phyloP scores from a whole-genome alignment of 345 rosid genomes.

The Erodium maritimum region DNA sequence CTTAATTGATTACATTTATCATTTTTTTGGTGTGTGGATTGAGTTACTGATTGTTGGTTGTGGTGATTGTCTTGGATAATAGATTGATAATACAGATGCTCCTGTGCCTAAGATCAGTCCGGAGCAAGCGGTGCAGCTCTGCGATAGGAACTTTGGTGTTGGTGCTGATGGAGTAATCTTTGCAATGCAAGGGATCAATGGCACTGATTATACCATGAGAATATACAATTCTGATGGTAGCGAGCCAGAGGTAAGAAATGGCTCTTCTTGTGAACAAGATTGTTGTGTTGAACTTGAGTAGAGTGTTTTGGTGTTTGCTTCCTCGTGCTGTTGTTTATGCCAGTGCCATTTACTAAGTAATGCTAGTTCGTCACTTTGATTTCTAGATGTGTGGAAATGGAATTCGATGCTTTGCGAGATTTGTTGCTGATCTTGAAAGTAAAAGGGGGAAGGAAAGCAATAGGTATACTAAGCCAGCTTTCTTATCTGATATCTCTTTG shows the following conservation, averaged over 20 bases:
- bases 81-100: conserved; percentile 87
- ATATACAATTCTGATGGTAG: conserved; percentile 93
- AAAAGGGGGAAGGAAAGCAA: conserved; percentile 57
- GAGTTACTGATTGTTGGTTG: neutral
- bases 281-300: neutral
- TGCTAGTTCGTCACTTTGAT: neutral
- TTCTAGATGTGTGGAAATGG: conserved; percentile 91
- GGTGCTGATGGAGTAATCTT: conserved; percentile 99
- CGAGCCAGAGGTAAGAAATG: conserved; percentile 62
- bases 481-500: neutral
- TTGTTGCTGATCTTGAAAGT: conserved; percentile 71
- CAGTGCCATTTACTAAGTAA: no score
- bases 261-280: neutral
- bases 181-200: conserved; percentile 76
- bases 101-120: conserved; percentile 56
- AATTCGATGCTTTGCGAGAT: conserved; percentile 88
- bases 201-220: conserved; percentile 80
- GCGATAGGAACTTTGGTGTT: conserved; percentile 86
- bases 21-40: neutral
- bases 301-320: neutral
- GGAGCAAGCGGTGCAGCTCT: conserved; percentile 77
- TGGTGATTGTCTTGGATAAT: neutral
- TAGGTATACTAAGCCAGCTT: neutral
- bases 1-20: conserved; percentile 1
- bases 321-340: neutral